Evolutionary conservation across 2,329 filamentous ascomycete species (phyloP).

Genomic region (Hyphodiscus sp.): DNA sequence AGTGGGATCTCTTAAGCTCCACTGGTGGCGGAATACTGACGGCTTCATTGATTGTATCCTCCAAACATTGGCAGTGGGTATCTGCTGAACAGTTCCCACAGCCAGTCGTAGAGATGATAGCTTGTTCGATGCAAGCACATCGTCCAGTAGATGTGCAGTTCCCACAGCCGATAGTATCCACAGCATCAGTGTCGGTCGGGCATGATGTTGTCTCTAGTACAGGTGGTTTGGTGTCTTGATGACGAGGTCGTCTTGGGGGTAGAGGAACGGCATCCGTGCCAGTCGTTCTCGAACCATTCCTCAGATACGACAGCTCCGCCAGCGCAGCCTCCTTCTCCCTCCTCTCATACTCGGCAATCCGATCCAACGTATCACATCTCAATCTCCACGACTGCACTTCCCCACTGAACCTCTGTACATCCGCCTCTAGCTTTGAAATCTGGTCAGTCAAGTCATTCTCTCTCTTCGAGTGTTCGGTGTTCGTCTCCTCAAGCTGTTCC

Average conservation of each 20-base stretch:
- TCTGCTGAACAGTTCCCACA: conserved; percentile 62
- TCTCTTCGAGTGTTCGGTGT: conserved; percentile 48
- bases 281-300: conserved; percentile 26
- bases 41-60: conserved; percentile 32
- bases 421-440: conserved; percentile 53
- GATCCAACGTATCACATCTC: conserved; percentile 29
- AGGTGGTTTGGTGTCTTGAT: conserved; percentile 17
- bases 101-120: conserved; percentile 47
- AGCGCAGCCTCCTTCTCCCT: conserved; percentile 37
- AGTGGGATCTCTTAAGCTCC: conserved; percentile 29
- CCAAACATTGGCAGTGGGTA: conserved; percentile 55
- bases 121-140: conserved; percentile 55
- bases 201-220: conserved; percentile 7
- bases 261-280: conserved; percentile 36
- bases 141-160: conserved; percentile 45
- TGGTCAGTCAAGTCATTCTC: conserved; percentile 50
- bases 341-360: conserved; percentile 31
- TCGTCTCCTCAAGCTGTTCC: conserved; percentile 57
- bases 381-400: conserved; percentile 30
- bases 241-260: conserved; percentile 28
- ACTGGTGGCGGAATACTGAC: conserved; percentile 3
- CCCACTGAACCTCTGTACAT: conserved; percentile 55
- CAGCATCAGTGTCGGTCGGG: conserved; percentile 26
- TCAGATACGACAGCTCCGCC: conserved; percentile 33
- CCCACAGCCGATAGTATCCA: conserved; percentile 41